phyloP scores from a whole-genome alignment of 2,329 filamentous ascomycete genomes.

The Neonectria punicea region DNA sequence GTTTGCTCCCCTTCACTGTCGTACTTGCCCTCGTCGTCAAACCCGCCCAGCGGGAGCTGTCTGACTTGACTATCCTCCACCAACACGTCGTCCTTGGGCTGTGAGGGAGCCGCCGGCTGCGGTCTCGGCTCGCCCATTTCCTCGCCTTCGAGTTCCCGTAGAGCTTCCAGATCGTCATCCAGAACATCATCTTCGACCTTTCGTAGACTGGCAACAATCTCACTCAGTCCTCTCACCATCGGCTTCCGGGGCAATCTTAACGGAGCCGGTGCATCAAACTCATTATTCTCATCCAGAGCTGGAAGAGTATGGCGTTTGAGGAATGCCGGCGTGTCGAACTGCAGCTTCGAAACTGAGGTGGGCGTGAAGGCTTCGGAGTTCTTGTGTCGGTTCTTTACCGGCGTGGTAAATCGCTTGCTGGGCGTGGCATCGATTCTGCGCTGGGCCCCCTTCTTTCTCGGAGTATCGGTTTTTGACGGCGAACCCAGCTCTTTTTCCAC shows the following conservation, averaged over 20 bases:
- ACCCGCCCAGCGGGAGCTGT: constrained; percentile 65
- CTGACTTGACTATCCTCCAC: constrained; percentile 56
- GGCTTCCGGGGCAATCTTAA: constrained; percentile 67
- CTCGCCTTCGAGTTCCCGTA: constrained; percentile 75
- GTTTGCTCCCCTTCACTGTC: constrained; percentile 65
- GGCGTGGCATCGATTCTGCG: constrained; percentile 54
- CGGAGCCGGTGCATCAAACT: constrained; percentile 60
- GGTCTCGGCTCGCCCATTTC: constrained; percentile 39
- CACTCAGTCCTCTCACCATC: constrained; percentile 76
- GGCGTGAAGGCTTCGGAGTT: constrained; percentile 57
- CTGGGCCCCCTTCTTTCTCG: constrained; percentile 34
- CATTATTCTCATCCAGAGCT: constrained; percentile 65
- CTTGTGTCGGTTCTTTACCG: constrained; percentile 61
- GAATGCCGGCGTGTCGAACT: constrained; percentile 78
- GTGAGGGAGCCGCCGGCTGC: constrained; percentile 34
- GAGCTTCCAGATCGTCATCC: constrained; percentile 78
- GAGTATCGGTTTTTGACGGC: constrained; percentile 56
- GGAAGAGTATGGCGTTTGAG: constrained; percentile 62
- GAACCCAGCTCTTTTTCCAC: constrained; percentile 61
- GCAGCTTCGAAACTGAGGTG: constrained; percentile 63
- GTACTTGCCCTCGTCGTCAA: constrained; percentile 70
- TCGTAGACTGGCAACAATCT: constrained; percentile 76
- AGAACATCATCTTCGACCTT: constrained; percentile 75
- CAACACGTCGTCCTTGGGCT: constrained; percentile 50
- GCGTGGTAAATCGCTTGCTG: constrained; percentile 60